These are phyloP conservation scores for Trametes gibbosa DNA, from an alignment of 768 basidiomycete species.

Conservation along the genomic window DNA sequence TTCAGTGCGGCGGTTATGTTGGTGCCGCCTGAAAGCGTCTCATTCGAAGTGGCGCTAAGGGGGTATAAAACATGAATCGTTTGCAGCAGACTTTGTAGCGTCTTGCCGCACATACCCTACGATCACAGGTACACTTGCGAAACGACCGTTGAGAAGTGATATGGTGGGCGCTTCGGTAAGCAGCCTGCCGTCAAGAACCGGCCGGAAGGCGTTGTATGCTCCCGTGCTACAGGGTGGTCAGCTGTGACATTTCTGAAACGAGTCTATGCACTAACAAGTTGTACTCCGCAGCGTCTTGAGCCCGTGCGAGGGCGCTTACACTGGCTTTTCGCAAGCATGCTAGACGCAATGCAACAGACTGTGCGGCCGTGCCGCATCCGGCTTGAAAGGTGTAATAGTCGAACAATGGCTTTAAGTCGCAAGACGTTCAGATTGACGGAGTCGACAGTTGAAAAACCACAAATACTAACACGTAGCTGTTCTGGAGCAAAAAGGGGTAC, in stretches of 20 bases:
- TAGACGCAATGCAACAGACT: constrained; percentile 35
- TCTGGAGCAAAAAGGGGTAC: constrained; percentile 49
- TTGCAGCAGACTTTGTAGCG: not conserved
- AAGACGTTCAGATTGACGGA: not conserved
- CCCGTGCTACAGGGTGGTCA: constrained; percentile 29
- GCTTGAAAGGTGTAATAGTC: constrained; percentile 46
- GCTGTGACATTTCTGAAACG: not conserved
- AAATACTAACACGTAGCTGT: constrained; percentile 45
- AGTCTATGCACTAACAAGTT: constrained; percentile 35
- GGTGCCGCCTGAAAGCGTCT: constrained; percentile 46
- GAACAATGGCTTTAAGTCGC: constrained; percentile 45
- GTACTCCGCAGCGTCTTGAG: constrained; percentile 48
- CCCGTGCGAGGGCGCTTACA: constrained; percentile 49
- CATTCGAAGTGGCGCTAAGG: constrained; percentile 53
- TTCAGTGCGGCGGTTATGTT: constrained; percentile 39
- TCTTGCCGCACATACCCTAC: constrained; percentile 44
- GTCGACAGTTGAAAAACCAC: not conserved
- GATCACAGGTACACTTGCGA: constrained; percentile 52
- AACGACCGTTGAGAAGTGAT: constrained; percentile 43
- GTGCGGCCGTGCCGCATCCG: constrained; percentile 41
- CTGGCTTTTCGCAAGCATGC: constrained; percentile 48
- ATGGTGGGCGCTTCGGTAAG: constrained; percentile 50
- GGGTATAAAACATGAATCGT: not conserved
- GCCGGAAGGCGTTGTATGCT: constrained; percentile 48
- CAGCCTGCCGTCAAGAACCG: constrained; percentile 53